Base-by-base conservation (phyloP, 2,329 filamentous ascomycete genomes). In the Microsporum audouinii region DNA sequence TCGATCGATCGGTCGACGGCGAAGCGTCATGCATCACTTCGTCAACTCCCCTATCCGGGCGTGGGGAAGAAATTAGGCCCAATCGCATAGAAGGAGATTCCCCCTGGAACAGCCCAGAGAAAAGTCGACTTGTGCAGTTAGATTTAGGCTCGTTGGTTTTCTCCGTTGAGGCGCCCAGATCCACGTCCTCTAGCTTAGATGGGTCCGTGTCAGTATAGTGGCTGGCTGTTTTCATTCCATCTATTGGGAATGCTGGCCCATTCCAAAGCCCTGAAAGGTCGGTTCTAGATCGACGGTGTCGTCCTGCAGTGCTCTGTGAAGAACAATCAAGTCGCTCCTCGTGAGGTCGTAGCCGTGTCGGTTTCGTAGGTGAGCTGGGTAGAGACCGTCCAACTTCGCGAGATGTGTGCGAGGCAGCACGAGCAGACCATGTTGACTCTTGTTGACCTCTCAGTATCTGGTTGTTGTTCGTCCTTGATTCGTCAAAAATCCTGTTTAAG, bases 61-160 rank as follows among this genome's bases (percentile, higher is more conserved):
- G 43, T 34, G 58, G 33, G 31, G 58, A 53, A 17, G 27, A 12
- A n/a, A 38, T 41, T 7, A 57, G 60, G 3, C 47, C 57, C 34
- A 58, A 34, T 43, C 63, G 56, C 34, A 65, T 57, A 31, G 64
- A 59, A 4, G 59, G 36, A 6, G 61, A 65, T 49, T 64, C 62
- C 12, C 64, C 64, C 31, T 65, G 64, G 56, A 65, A 65, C 31
- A 63, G 53, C 8, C 61, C 61, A 47, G 60, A 56, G 27, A 64
- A 63, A n/a, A 64, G 10, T 29, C 51, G 45, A 33, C 47, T 62
- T 41, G 60, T 56, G 3, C 56, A 41, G 49, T 59, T 64, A 55
- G 57, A 57, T 39, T 33, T 62, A 17, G 60, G 47, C 10, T 55
- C 38, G 17, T 60, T 55, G 61, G 58, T 33, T 39, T 61, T 59